Base-by-base conservation (phyloP, 129 eudicot genomes). In the Artemisia argyi region DNA sequence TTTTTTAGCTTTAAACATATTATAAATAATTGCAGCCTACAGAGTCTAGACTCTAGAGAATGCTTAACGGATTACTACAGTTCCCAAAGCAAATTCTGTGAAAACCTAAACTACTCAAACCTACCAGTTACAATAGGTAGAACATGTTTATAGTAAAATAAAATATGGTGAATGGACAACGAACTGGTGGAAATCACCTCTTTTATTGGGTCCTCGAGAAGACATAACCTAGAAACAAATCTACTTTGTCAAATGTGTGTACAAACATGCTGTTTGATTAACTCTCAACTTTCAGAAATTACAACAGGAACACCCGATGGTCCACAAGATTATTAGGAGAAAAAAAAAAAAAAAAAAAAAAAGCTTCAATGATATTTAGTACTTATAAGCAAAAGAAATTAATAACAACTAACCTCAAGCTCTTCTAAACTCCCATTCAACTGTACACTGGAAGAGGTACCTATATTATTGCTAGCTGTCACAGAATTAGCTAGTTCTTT, bases 391-490 rank as follows among this genome's bases (percentile, higher is more conserved):
- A 35, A 26, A 56, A 18, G 7, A 60, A 20, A 60, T 60, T 60
- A 70, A 14, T 20, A 32, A 64, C 32, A 72, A 78, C 59, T n/a
- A 72, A 91, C 97, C 97, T 91, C 97, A 66, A 91, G 97, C 81
- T 91, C 97, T 77, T 91, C 97, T 76, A 91, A 75, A 68, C 68
- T 80, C 81, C 85, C 86, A 68, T 59, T 83, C 52, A 72, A 65
- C 39, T 76, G 83, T 55, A 72, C 62, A 72, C 57, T 68, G 60
- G 86, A 78, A 72, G 46, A 47, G 5, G 72, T 14, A 65, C 68
- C 67, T 50, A 82, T 65, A 13, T 61, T 59, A 30, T 54, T 71
- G 62, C 67, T 76, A 59, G 73, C 59, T 1, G 56, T 54, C 65
- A 50, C 79, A 59, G 81, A 52, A 81, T 39, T 60, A 69, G 28